phyloP scores from a whole-genome alignment of 805 yeast species.

The Saturnispora dispora region DNA sequence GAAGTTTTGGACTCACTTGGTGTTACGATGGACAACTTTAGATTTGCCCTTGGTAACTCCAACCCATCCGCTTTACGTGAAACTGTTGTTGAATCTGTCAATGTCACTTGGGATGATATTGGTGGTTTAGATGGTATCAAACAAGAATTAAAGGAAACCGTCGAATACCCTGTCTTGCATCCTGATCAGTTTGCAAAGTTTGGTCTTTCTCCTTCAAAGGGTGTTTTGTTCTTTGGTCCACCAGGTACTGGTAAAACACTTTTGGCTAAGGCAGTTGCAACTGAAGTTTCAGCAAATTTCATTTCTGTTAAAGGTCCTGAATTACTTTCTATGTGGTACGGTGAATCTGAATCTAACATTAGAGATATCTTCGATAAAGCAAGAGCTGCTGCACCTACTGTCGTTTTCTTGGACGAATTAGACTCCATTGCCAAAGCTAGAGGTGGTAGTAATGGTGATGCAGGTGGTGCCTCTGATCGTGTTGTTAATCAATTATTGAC shows the following conservation, averaged over 20 bases:
- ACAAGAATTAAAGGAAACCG: slow-evolving; percentile 96
- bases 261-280: slow-evolving; percentile 97
- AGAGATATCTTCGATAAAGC: slow-evolving; percentile 98
- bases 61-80: slow-evolving; percentile 99
- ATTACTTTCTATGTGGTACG: slow-evolving; percentile 96
- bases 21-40: slow-evolving; percentile 97
- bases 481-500: slow-evolving; percentile 93
- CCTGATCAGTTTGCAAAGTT: slow-evolving; percentile 98
- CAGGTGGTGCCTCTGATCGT: slow-evolving; percentile 95
- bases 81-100: slow-evolving; percentile 97
- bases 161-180: slow-evolving; percentile 96
- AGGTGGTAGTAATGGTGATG: slow-evolving; percentile 86
- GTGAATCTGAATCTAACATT: slow-evolving; percentile 95
- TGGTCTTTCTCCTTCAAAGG: slow-evolving; percentile 96
- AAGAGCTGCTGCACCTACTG: slow-evolving; percentile 99
- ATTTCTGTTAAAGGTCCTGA: slow-evolving; percentile 97
- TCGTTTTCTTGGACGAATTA: slow-evolving; percentile 94
- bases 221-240: slow-evolving; percentile 97
- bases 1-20: slow-evolving; percentile 94
- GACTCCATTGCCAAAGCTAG: slow-evolving; percentile 97
- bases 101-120: slow-evolving; percentile 98
- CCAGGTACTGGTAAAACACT: slow-evolving; percentile 99
- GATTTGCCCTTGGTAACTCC: slow-evolving; percentile 94
- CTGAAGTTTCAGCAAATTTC: slow-evolving; percentile 97
- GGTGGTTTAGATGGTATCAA: slow-evolving; percentile 97